Evolutionary conservation across 352 stramenopile species (phyloP).

Genomic region (Phytophthora podocarpi): DNA sequence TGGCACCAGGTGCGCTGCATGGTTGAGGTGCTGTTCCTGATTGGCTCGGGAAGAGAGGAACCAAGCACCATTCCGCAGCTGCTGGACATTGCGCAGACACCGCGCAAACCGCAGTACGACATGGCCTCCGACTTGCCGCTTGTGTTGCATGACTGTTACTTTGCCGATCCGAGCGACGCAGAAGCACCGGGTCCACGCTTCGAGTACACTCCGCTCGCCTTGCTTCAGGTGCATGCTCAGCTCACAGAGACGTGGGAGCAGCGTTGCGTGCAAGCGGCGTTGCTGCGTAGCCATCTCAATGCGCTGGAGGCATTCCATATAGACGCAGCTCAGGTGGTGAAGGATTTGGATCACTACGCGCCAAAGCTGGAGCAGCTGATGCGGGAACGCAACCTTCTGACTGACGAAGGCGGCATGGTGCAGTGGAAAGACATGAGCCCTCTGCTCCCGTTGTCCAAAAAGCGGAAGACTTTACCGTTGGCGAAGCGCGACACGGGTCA

Average conservation of each 20-base stretch:
- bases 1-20: slow-evolving; percentile 99
- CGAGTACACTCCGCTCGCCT: slow-evolving; percentile 69
- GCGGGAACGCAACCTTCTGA: slow-evolving; percentile 56
- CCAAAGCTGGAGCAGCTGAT: slow-evolving; percentile 82
- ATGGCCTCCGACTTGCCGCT: slow-evolving; percentile 95
- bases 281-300: slow-evolving; percentile 77
- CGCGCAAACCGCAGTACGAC: slow-evolving; percentile 92
- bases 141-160: slow-evolving; percentile 98
- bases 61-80: slow-evolving; percentile 89
- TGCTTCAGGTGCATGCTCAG: slow-evolving; percentile 80
- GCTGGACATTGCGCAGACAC: slow-evolving; percentile 91
- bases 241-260: slow-evolving; percentile 89
- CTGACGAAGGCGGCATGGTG: slow-evolving; percentile 16
- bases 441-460: slow-evolving; percentile 60
- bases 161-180: slow-evolving; percentile 57
- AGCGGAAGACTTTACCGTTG: slow-evolving; percentile 65
- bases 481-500: slow-evolving; percentile 71
- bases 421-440: slow-evolving; percentile 65
- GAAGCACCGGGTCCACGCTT: slow-evolving; percentile 49
- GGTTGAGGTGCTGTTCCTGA: slow-evolving; percentile 95
- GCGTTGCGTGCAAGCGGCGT: slow-evolving; percentile 67
- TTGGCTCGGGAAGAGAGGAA: slow-evolving; percentile 93
- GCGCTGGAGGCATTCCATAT: slow-evolving; percentile 57
- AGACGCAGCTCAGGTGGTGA: slow-evolving; percentile 46
- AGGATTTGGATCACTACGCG: slow-evolving; percentile 76